A percentile compares a stretch with the other conserved stretches of the same genome.
Conservation (phyloP, 441 rosid genomes). For the Aquilaria agallochum region DNA sequence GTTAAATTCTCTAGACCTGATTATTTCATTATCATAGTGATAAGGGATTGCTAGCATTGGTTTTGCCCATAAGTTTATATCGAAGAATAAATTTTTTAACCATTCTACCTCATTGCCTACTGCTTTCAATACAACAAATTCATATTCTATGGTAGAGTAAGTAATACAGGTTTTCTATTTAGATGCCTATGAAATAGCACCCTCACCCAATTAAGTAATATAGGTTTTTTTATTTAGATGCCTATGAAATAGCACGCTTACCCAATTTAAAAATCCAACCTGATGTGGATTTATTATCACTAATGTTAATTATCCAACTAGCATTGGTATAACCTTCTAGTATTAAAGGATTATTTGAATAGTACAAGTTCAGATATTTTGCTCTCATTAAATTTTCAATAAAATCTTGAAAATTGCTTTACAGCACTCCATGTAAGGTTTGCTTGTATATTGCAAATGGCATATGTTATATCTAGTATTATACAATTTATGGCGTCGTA, state of each 20-base stretch:
- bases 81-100: background rate
- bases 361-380: too few relatives aligned
- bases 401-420: background rate
- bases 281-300: too few relatives aligned
- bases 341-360: too few relatives aligned
- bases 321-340: background rate
- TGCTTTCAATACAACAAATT: slow-evolving; percentile 1
- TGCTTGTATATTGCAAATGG: slow-evolving; percentile 7
- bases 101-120: background rate
- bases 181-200: background rate
- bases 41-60: slow-evolving; percentile 1
- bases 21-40: background rate
- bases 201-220: background rate
- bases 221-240: background rate
- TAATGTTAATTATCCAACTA: background rate
- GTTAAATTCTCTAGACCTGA: too few relatives aligned
- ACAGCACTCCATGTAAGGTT: slow-evolving; percentile 4
- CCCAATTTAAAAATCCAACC: slow-evolving; percentile 10
- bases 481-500: background rate
- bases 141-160: background rate
- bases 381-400: too few relatives aligned
- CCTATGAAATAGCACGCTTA: background rate
- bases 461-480: slow-evolving; percentile 10
- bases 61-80: slow-evolving; percentile 5
- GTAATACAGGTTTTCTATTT: slow-evolving; percentile 13